Evolutionary conservation across 73 alveolate genomes (phyloP), one percentile per base, ranked within the genome.

Genomic region (Diophrys appendiculata): DNA sequence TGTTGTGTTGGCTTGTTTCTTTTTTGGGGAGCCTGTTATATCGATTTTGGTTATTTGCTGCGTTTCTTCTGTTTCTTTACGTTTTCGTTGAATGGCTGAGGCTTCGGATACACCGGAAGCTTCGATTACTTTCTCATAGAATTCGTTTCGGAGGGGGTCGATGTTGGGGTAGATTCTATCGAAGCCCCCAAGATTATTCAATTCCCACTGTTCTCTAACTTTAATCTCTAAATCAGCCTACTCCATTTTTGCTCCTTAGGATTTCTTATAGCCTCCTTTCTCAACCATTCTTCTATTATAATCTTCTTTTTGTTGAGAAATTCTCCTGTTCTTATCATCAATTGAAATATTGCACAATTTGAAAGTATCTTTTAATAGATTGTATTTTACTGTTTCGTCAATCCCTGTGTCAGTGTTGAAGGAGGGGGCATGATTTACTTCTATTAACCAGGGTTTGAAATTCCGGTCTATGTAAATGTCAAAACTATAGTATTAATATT

Each of bases 391-490:
- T 28, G 31, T 31, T 18, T 76, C 89, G 77, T 93, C 98, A 24
- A 89, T 68, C 1, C 87, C 84, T 14, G 93, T 82, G 23, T 90
- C 96, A 0, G 94, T 91, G 34, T 90, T 83, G 72, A 94, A 94
- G 52, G 94, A 77, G 24, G 98, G 98, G 32, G 97, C 91, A 71
- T 91, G 97, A 80, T 94, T 94, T 2, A 91, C 96, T 81, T 94
- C 98, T 25, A 94, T 64, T 1, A 94, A 77, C 78, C 84, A 83
- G 0, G 98, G 98, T 35, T 60, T 82, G 18, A 55, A 34, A 54
- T 83, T 68, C 52, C 76, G n/a, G 78, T 88, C 91, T 0, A 88
- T 0, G 54, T 76, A 75, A 52, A 88, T 88, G 76, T 88, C 95
- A 52, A 82, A 88, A 5, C 71, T 60, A 2, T 27, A 23, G 25